These are phyloP conservation scores for Biscutella laevigata DNA, from an alignment of 441 rosid genomes.

Conservation along the genomic window DNA sequence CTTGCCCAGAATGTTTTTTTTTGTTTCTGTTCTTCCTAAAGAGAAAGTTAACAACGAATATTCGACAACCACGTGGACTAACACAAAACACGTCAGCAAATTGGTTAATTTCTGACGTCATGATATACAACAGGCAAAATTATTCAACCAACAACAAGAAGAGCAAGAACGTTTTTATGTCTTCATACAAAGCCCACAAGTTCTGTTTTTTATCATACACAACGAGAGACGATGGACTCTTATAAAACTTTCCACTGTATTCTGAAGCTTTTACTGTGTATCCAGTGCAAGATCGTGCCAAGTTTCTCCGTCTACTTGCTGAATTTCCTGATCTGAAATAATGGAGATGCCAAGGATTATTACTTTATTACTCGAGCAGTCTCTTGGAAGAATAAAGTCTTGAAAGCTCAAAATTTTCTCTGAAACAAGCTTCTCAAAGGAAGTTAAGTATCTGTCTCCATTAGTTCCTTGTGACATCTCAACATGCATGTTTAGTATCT, in stretches of 20 bases:
- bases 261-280: slow-evolving; percentile 30
- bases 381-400: neutral
- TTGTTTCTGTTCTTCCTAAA: neutral
- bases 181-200: slow-evolving; percentile 4
- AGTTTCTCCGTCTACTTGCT: slow-evolving; percentile 45
- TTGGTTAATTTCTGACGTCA: neutral
- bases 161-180: neutral
- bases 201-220: neutral
- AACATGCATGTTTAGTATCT: neutral
- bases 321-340: slow-evolving; percentile 63
- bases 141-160: neutral
- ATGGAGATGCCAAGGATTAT: neutral
- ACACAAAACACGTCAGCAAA: neutral
- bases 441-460: neutral
- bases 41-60: slow-evolving; percentile 1
- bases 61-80: slow-evolving; percentile 13
- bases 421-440: neutral
- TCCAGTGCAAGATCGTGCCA: slow-evolving; percentile 80
- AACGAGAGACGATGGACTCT: neutral
- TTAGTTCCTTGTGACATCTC: neutral
- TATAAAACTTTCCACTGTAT: neutral
- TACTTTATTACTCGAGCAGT: neutral
- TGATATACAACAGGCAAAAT: neutral
- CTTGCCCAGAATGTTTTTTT: neutral
- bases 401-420: neutral